Evolutionary conservation across 2,329 filamentous ascomycete species (phyloP), one percentile per base, ranked within the genome.

Genomic region (Hypoxylon sp.): DNA sequence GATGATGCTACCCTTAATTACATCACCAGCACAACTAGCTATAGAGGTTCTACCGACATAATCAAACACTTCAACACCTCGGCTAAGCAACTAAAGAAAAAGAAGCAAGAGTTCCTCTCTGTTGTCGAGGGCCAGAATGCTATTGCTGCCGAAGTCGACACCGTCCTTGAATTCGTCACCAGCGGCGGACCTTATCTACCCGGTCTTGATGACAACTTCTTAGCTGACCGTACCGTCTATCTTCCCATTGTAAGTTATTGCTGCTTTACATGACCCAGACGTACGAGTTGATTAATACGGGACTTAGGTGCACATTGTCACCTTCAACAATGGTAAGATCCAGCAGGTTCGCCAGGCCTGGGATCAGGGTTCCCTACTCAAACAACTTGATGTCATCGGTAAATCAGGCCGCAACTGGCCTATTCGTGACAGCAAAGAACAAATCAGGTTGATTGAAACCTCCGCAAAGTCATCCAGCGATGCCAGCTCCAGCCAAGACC

Each of bases 311-410:
- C 96, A 99, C 83, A 90, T 98, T 71, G 94, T 99, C 72, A 88
- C 89, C 63, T 97, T 98, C 80, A 88, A 97, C 79, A 78, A 91
- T 50, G 88, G 89, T 78, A 94, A 93, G 82, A 98, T 99, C 77
- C 80, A 87, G 65, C 93, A 96, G 79, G 92, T 98, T 71, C 92
- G 95, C 73, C 89, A 95, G 73, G 93, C 91, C 79, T 99, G 96
- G 96, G 96, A 99, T 79, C 96, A 99, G 80, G 94, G 90, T 67
- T 91, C 93, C 59, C 87, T 99, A 43, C 87, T 99, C 72, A 98
- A 96, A 83, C 91, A 97, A 80, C 87, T 98, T 70, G 94, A 98
- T 69, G 90, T 98, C 62, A 98, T 99, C 80, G 95, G 96, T 75
- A 91, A 90, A 77, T 91, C 91, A 59, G 93, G 93, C 62, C 92